Evolutionary conservation across 2,329 filamentous ascomycete genomes (phyloP).

Genomic region (Alternaria hordeiaustralica): DNA sequence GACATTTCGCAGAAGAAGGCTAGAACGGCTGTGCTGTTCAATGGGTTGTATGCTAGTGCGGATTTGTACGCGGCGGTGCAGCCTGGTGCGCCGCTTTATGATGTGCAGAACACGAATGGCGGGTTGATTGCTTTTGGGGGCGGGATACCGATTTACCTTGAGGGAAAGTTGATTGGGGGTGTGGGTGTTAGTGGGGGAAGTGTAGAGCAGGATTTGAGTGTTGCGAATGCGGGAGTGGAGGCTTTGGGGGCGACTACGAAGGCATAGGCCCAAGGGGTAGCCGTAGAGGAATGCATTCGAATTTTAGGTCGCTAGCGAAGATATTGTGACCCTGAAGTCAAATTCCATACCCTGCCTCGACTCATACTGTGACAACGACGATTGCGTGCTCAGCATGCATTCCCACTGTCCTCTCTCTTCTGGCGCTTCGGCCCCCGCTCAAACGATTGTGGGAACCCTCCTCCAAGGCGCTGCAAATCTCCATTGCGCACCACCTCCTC

Average conservation of each 20-base stretch:
- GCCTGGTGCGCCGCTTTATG: conserved; percentile 28
- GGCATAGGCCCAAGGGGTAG: not conserved
- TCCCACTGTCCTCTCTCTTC: not conserved
- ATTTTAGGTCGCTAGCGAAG: not conserved
- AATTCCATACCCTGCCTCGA: not conserved
- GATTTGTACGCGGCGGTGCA: conserved; percentile 20
- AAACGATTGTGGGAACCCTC: not conserved
- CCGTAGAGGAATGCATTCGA: not conserved
- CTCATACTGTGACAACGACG: not conserved
- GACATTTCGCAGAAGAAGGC: conserved; percentile 40
- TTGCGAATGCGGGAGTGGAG: conserved; percentile 26
- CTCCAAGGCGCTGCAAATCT: not conserved
- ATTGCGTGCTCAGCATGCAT: not conserved
- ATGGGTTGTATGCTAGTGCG: conserved; percentile 24
- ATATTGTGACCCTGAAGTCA: not conserved
- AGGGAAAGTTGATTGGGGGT: conserved; percentile 34
- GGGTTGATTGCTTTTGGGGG: conserved; percentile 39
- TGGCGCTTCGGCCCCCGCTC: not conserved
- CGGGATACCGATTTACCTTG: conserved; percentile 34
- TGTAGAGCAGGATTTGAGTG: conserved; percentile 34
- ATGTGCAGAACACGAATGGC: conserved; percentile 35
- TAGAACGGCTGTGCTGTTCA: conserved; percentile 36
- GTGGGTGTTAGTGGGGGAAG: conserved; percentile 40
- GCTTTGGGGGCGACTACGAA: conserved; percentile 22
- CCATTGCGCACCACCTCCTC: not conserved